These are phyloP conservation scores for Naegleria lovaniensis DNA, from an alignment of 208 protist genomes.

Conservation along the genomic window DNA sequence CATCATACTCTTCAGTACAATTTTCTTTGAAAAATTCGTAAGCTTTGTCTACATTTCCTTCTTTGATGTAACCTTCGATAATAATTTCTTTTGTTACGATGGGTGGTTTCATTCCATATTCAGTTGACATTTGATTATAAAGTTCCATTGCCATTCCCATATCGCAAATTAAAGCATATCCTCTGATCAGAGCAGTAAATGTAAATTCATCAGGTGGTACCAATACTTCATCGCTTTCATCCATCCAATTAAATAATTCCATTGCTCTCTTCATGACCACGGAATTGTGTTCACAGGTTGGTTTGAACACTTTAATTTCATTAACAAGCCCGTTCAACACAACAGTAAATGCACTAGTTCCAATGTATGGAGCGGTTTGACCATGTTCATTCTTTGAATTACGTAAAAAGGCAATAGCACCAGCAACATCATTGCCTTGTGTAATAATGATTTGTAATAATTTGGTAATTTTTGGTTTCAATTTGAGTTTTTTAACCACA, in stretches of 20 bases:
- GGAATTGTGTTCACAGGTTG: background rate
- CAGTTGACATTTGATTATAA: conserved; percentile 6
- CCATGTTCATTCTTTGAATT: background rate
- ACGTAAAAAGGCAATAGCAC: background rate
- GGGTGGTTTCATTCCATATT: background rate
- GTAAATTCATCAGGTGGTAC: background rate
- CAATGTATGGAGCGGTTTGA: background rate
- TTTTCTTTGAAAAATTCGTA: background rate
- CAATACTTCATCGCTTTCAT: background rate
- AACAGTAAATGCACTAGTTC: background rate
- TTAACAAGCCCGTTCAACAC: background rate
- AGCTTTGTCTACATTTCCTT: background rate
- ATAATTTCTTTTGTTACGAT: background rate
- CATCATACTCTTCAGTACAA: background rate
- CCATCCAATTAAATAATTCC: conserved; percentile 2
- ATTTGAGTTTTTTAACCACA: background rate
- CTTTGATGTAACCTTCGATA: background rate
- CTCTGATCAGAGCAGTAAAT: background rate
- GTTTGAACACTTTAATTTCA: background rate
- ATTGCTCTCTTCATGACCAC: background rate
- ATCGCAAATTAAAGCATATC: background rate
- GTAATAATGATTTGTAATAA: background rate
- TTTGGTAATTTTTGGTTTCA: background rate
- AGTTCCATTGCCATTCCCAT: background rate
- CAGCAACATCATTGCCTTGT: background rate